A percentile compares a stretch with the other conserved stretches of the same genome.
Conservation (phyloP, 345 rosid genomes). For the Salix caprea region DNA sequence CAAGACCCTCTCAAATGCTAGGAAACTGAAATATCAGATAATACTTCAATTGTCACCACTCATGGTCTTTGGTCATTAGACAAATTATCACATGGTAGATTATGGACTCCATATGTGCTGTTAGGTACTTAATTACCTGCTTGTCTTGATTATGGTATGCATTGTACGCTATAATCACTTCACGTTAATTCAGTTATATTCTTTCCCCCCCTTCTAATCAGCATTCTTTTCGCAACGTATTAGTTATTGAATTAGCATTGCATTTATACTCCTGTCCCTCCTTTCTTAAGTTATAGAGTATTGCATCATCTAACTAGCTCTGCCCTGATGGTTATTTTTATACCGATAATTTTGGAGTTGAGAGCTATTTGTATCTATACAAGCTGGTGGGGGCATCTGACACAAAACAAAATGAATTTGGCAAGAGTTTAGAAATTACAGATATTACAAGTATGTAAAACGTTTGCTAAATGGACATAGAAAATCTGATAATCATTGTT, state of each 20-base stretch:
- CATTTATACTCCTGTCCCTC: background rate
- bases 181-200: background rate
- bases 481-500: background rate
- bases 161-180: background rate
- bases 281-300: background rate
- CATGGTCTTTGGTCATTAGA: background rate
- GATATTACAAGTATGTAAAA: background rate
- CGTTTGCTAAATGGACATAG: background rate
- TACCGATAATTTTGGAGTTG: background rate
- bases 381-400: background rate
- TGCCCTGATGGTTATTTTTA: background rate
- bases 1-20: background rate
- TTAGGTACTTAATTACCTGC: background rate
- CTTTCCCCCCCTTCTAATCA: background rate
- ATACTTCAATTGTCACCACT: background rate
- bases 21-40: background rate
- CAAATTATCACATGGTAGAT: background rate
- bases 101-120: background rate
- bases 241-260: background rate
- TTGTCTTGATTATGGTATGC: background rate
- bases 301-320: background rate
- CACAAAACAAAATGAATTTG: background rate
- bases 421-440: background rate
- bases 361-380: background rate
- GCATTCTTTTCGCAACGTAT: background rate